Evolutionary conservation across 106 monocot species (phyloP).

Genomic region (Dendrobium huoshanense): DNA sequence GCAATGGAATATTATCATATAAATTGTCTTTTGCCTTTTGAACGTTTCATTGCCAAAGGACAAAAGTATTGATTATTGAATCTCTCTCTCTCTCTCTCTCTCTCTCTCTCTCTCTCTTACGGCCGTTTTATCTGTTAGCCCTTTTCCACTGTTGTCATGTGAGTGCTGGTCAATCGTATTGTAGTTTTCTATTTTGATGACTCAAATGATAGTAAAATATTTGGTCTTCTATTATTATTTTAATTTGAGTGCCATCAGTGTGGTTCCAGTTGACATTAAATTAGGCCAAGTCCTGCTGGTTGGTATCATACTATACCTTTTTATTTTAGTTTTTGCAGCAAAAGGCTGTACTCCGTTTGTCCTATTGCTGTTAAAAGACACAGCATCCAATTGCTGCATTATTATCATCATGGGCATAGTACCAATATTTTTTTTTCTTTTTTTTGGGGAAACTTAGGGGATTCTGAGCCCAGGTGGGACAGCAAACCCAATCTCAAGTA

Average conservation of each 20-base stretch:
- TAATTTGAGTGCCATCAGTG: neutral
- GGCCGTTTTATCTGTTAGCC: neutral
- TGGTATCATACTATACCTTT: neutral
- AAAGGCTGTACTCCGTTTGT: neutral
- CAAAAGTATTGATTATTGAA: neutral
- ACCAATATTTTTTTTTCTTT: neutral
- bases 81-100: neutral
- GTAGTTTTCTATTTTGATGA: too few species aligned
- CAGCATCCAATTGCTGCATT: neutral
- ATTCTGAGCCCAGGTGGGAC: too few species aligned
- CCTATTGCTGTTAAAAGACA: neutral
- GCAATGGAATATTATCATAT: neutral
- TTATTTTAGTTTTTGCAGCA: neutral
- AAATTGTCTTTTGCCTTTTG: neutral
- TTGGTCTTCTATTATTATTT: neutral
- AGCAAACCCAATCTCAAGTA: neutral
- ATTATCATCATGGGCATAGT: neutral
- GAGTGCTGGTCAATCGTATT: neutral
- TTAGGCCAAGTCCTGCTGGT: neutral
- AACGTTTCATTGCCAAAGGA: neutral
- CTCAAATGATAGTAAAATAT: too few species aligned
- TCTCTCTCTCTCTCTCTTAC: neutral
- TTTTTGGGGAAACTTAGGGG: too few species aligned
- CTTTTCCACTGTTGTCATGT: neutral
- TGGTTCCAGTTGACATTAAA: neutral